Percentiles rank a stretch among this genome's conserved stretches.
Conservation (phyloP, 441 rosid species). For the Eutrema salsugineum region DNA sequence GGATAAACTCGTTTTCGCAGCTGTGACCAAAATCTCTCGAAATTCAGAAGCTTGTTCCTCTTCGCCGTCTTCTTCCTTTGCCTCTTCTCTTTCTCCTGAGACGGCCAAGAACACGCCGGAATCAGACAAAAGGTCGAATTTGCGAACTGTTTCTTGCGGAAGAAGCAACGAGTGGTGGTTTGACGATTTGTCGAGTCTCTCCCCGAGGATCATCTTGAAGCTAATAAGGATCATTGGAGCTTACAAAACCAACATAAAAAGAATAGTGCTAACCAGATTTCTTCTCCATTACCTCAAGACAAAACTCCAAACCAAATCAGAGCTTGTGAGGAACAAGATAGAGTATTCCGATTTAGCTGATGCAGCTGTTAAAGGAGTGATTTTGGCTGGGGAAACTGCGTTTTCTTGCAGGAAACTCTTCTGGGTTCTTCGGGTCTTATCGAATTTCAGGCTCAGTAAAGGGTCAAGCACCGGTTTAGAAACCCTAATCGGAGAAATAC, state of each 20-base stretch:
- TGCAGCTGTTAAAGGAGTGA: conserved; percentile 49
- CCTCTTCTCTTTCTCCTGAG: conserved; percentile 40
- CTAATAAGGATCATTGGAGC: conserved; percentile 39
- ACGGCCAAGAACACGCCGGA: conserved; percentile 29
- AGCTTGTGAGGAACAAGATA: conserved; percentile 17
- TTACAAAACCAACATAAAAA: conserved; percentile 39
- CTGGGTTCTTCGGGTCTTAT: conserved; percentile 44
- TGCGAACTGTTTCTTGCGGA: conserved; percentile 24
- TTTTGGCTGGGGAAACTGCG: conserved; percentile 18
- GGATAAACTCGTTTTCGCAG: conserved; percentile 41
- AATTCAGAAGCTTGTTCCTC: conserved; percentile 38
- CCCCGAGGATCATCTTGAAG: conserved; percentile 50
- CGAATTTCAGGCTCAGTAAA: conserved; percentile 45
- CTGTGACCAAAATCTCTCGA: conserved; percentile 49
- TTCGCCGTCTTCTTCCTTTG: conserved; percentile 35
- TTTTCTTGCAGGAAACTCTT: conserved; percentile 77
- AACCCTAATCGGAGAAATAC: conserved; percentile 54
- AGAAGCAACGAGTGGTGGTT: conserved; percentile 73
- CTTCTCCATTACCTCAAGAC: conserved; percentile 60
- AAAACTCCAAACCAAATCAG: conserved; percentile 28
- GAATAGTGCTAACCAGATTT: conserved; percentile 53
- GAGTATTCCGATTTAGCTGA: conserved; percentile 42
- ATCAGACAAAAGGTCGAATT: conserved; percentile 29
- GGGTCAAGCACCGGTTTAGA: conserved; percentile 52
- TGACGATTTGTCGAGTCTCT: conserved; percentile 43